phyloP scores from a whole-genome alignment of 257 asterid species.

The Schizonepeta tenuifolia region DNA sequence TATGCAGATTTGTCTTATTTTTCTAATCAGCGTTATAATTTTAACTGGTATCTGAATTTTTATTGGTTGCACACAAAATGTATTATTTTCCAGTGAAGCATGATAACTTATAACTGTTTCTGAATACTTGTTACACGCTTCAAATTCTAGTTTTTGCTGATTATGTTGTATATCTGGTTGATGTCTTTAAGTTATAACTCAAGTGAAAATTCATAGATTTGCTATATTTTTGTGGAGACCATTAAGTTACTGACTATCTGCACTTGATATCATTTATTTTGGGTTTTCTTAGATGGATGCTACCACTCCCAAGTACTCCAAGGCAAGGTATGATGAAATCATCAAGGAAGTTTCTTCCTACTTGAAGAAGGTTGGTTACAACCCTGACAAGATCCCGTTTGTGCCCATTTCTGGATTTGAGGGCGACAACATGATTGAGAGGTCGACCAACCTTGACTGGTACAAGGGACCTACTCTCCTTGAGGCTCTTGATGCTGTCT shows the following conservation, averaged over 20 bases:
- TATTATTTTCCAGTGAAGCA: no score
- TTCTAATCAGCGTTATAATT: neutral
- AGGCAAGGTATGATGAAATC: slow-evolving; percentile 51
- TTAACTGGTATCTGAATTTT: neutral
- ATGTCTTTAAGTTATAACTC: no score
- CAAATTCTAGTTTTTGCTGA: no score
- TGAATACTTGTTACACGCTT: no score
- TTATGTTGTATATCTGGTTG: no score
- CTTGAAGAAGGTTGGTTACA: slow-evolving; percentile 53
- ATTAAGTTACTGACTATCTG: neutral
- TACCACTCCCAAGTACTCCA: slow-evolving; percentile 51
- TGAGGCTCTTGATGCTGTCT: slow-evolving; percentile 45
- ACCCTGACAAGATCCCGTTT: slow-evolving; percentile 36
- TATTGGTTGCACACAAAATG: no score
- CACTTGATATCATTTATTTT: neutral
- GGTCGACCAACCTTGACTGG: slow-evolving; percentile 51
- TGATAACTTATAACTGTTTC: no score
- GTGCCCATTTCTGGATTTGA: slow-evolving; percentile 15
- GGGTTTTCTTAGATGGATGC: slow-evolving; percentile 43
- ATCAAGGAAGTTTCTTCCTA: slow-evolving; percentile 53
- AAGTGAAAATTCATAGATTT: no score
- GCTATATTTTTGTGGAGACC: neutral
- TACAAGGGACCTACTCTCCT: slow-evolving; percentile 55
- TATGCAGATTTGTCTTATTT: no score
- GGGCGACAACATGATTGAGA: slow-evolving; percentile 22